phyloP scores from a whole-genome alignment of 306 rosid species.

The Acmispon strigosus region DNA sequence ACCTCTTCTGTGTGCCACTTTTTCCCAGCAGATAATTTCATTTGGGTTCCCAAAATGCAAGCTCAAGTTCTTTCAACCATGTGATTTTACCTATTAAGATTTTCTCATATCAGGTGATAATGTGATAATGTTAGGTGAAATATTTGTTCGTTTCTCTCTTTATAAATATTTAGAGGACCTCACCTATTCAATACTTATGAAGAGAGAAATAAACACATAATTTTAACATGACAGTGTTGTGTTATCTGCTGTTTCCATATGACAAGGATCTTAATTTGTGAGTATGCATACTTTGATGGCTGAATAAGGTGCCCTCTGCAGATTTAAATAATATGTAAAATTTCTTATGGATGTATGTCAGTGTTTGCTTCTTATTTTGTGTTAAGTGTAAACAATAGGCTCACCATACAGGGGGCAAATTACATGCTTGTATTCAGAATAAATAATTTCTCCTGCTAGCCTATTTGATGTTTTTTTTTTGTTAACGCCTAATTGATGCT shows the following conservation, averaged over 20 bases:
- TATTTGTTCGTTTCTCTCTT: too few relatives aligned
- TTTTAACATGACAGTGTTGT: too few relatives aligned
- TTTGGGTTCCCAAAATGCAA: conserved; percentile 41
- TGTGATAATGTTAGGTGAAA: too few relatives aligned
- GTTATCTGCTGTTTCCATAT: too few relatives aligned
- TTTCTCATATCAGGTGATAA: too few relatives aligned
- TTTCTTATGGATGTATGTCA: not conserved
- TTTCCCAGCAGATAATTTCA: conserved; percentile 62
- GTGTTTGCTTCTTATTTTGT: not conserved
- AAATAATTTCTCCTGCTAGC: too few relatives aligned
- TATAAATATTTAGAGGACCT: too few relatives aligned
- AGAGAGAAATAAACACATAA: too few relatives aligned
- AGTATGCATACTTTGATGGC: not conserved
- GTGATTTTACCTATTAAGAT: not conserved
- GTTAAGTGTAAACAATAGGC: not conserved
- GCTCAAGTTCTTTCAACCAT: not conserved
- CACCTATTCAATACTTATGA: too few relatives aligned
- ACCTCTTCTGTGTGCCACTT: conserved; percentile 69
- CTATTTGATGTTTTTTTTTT: too few relatives aligned
- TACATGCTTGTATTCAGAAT: not conserved
- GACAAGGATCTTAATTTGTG: too few relatives aligned
- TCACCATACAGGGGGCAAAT: not conserved
- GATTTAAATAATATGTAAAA: not conserved
- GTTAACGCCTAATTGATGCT: too few relatives aligned
- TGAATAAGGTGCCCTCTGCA: not conserved